Evolutionary conservation across 441 rosid genomes (phyloP), one percentile per base, ranked within the genome.

Genomic region (Corymbia calophylla): DNA sequence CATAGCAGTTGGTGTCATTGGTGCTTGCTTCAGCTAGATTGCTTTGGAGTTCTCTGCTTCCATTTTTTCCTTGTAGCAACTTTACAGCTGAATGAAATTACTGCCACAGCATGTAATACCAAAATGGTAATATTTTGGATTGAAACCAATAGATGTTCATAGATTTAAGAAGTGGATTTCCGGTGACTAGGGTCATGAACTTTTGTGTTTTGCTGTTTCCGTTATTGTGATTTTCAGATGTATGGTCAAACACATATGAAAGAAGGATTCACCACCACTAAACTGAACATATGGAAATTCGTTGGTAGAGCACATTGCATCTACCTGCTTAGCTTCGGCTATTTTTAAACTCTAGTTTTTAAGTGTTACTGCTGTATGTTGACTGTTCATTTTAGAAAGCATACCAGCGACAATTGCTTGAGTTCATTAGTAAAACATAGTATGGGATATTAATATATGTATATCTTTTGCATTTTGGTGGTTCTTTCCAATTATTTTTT

Each of bases 401-500:
- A 77, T 77, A 47, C 51, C 51, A 44, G 84, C 51, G 44, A 77
- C 84, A 77, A 44, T 77, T 44, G 17, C 51, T 77, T 23, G n/a
- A 77, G 53, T 77, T 77, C n/a, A 77, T 77, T 77, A 23, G 84
- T 77, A 77, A 77, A 44, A 8, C 84, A 23, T 77, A 44, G 51
- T 44, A 77, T 12, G n/a, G n/a, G 84, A 77, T 44, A 23, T 44
- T 6, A 39, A 8, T 23, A 13, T 77, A 6, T 1, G 18, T 77
- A 23, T 44, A 7, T 47, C 51, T 44, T 77, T 77, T 77, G n/a
- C 84, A 44, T 77, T 23, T 77, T 77, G 51, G 84, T 77, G 84
- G 84, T 77, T 77, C 94, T 93, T 89, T 70, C 73, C 56, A 90
- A 87, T 86, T 90, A 66, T 27, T 87, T 47, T 44, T 53, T 49